phyloP scores from a whole-genome alignment of 257 asterid genomes.

The Primulina tabacum region DNA sequence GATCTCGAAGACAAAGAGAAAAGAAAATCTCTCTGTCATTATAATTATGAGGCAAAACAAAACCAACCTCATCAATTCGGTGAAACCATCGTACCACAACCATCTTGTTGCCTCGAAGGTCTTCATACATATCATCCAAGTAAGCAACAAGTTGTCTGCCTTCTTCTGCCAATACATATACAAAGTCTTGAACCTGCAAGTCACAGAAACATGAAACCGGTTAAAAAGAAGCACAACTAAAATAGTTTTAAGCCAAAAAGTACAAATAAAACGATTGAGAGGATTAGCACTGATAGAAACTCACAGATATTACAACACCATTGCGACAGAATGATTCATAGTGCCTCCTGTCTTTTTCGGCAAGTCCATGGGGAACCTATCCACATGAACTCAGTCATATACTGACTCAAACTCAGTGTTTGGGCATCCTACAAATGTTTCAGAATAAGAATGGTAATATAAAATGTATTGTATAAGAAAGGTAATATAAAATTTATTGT shows the following conservation, averaged over 20 bases:
- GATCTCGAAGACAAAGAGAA: conserved; percentile 90
- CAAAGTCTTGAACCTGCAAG: conserved; percentile 68
- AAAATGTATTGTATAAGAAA: background rate
- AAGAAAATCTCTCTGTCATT: conserved; percentile 93
- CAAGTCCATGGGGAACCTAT: conserved; percentile 68
- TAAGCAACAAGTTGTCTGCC: conserved; percentile 71
- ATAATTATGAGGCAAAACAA: conserved; percentile 69
- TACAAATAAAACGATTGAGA: background rate
- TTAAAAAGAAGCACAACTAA: background rate
- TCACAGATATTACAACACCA: conserved; percentile 68
- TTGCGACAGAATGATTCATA: conserved; percentile 64
- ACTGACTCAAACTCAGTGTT: conserved; percentile 22
- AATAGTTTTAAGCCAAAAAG: background rate
- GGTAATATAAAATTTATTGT: background rate
- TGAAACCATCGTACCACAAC: conserved; percentile 97
- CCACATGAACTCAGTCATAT: conserved; percentile 45
- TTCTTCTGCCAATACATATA: conserved; percentile 78
- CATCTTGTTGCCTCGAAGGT: conserved; percentile 73
- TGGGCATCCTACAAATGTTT: conserved; percentile 29
- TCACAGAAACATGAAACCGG: background rate
- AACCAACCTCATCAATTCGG: conserved; percentile 94
- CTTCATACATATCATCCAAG: conserved; percentile 84
- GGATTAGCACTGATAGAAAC: conserved; percentile 21
- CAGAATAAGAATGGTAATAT: background rate
- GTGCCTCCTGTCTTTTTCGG: conserved; percentile 60